These are phyloP conservation scores for Ascochyta lentis DNA, from an alignment of 2,329 filamentous ascomycete genomes.

Conservation along the genomic window DNA sequence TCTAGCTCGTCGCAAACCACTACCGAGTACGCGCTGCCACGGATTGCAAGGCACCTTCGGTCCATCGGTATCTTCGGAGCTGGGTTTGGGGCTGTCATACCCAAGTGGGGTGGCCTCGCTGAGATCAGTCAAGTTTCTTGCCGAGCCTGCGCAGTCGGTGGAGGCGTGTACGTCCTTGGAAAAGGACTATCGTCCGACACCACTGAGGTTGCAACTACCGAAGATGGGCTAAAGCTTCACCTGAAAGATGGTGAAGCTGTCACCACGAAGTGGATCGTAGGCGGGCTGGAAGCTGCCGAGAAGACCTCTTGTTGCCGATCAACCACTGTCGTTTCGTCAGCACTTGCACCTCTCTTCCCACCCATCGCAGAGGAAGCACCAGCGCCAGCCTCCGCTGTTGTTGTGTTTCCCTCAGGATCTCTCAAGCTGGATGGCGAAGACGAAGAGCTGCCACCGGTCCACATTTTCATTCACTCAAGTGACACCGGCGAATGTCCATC, in stretches of 20 bases:
- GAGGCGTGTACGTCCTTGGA: constrained; percentile 86
- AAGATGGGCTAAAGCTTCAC: constrained; percentile 50
- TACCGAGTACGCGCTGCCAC: constrained; percentile 72
- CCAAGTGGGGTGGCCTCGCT: constrained; percentile 90
- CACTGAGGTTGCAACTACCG: constrained; percentile 7
- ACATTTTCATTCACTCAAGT: constrained; percentile 78
- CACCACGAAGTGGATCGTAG: constrained; percentile 62
- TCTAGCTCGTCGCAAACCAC: constrained; percentile 61
- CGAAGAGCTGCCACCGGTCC: constrained; percentile 56
- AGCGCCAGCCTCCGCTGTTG: constrained; percentile 73
- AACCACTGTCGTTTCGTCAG: constrained; percentile 72
- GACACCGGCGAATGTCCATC: constrained; percentile 90
- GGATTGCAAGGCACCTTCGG: constrained; percentile 78
- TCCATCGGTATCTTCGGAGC: constrained; percentile 89
- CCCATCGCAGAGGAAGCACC: constrained; percentile 76
- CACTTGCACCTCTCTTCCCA: constrained; percentile 72
- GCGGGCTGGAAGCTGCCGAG: constrained; percentile 33
- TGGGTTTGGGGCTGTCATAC: constrained; percentile 86
- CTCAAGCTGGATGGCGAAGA: constrained; percentile 51
- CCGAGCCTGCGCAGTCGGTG: constrained; percentile 87
- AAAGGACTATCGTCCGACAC: constrained; percentile 61
- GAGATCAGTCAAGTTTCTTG: constrained; percentile 93
- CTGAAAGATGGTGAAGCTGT: constrained; percentile 66
- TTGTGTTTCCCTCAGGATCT: constrained; percentile 67
- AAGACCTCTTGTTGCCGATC: constrained; percentile 60